Evolutionary conservation across 306 rosid genomes (phyloP).

Genomic region (Clitoria ternatea): DNA sequence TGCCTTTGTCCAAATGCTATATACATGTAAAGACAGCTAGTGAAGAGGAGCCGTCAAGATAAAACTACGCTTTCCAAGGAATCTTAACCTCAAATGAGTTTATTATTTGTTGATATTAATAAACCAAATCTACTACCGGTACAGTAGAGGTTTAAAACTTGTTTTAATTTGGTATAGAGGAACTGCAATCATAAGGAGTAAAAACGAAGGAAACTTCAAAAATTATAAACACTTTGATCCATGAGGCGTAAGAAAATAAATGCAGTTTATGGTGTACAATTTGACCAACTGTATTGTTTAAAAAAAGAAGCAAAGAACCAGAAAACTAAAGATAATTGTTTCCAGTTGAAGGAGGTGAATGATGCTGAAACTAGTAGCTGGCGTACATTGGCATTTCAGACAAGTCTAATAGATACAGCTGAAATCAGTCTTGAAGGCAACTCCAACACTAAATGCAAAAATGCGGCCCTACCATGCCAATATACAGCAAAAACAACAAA

Average conservation of each 20-base stretch:
- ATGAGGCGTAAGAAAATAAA: neutral
- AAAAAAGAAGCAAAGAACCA: neutral
- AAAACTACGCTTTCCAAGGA: neutral
- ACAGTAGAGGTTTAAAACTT: neutral
- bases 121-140: neutral
- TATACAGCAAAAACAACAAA: constrained; percentile 23
- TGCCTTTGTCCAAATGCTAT: no score
- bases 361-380: constrained; percentile 17
- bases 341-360: neutral
- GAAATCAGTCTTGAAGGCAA: constrained; percentile 26
- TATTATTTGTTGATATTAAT: neutral
- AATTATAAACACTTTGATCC: neutral
- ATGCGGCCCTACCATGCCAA: constrained; percentile 20
- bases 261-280: neutral
- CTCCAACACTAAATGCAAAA: constrained; percentile 20
- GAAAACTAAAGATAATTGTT: neutral
- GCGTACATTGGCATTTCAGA: constrained; percentile 28
- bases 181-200: neutral
- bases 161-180: neutral
- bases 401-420: constrained; percentile 9
- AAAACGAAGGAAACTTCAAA: neutral
- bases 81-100: neutral
- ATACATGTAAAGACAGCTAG: no score
- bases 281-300: constrained; percentile 1
- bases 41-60: no score